phyloP scores from a whole-genome alignment of 306 rosid genomes.

The Elaeagnus macrophylla region DNA sequence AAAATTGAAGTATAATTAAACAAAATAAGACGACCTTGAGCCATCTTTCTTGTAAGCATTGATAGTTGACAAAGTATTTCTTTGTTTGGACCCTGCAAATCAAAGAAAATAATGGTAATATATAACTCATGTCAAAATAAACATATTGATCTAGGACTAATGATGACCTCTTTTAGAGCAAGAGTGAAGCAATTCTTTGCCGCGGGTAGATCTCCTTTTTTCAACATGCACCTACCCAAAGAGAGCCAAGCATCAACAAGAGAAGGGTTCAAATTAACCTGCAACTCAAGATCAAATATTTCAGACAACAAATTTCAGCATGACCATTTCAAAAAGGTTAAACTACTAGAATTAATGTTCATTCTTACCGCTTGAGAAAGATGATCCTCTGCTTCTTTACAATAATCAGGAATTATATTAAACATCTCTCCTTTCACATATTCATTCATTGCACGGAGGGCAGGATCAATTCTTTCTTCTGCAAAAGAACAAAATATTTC shows the following conservation, averaged over 20 bases:
- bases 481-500: conserved; percentile 10
- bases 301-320: conserved; percentile 17
- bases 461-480: conserved; percentile 61
- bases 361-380: conserved; percentile 74
- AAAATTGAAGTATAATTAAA: neutral
- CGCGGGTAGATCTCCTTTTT: conserved; percentile 75
- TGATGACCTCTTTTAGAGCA: conserved; percentile 73
- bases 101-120: conserved; percentile 13
- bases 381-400: conserved; percentile 91
- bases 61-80: conserved; percentile 79
- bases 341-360: conserved; percentile 12
- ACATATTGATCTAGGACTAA: conserved; percentile 10
- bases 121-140: neutral
- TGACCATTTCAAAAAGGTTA: conserved; percentile 8
- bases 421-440: conserved; percentile 74
- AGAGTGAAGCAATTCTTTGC: conserved; percentile 80
- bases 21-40: conserved; percentile 44
- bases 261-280: conserved; percentile 94
- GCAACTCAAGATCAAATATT: conserved; percentile 23
- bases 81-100: conserved; percentile 66
- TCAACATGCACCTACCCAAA: conserved; percentile 94
- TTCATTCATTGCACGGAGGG: conserved; percentile 64
- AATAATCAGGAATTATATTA: conserved; percentile 68
- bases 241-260: conserved; percentile 96
- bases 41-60: conserved; percentile 88